Evolutionary conservation across 78 protist species (phyloP), one percentile per base, ranked within the genome.

Genomic region (Protostelium mycophagum): DNA sequence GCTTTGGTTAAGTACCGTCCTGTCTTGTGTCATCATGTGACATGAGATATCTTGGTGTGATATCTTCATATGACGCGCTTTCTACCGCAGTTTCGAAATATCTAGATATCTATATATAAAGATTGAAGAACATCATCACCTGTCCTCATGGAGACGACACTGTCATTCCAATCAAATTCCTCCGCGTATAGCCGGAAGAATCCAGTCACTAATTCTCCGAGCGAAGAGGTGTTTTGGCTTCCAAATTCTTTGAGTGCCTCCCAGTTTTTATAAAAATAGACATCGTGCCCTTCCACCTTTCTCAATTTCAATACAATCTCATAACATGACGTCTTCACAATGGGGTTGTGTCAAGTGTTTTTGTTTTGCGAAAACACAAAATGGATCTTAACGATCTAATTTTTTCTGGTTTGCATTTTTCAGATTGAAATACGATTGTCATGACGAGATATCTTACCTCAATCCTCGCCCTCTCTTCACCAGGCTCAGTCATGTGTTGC

Each of bases 251-350:
- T 84, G 25, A 92, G 83, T 1, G 87, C 87, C 31, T 29, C 36
- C 86, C 89, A 83, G 28, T 92, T 88, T 85, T 84, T 85, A 87
- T 92, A 92, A 63, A 90, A 92, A 87, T 92, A 90, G 86, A 91
- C 89, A 83, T 92, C 90, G 91, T 88, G 90, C 0, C 94, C 94
- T 38, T 92, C 94, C 0, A 92, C n/a, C n/a, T n/a, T n/a, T n/a
- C n/a, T n/a, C n/a, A n/a, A n/a, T n/a, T n/a, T n/a, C n/a, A n/a
- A n/a, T n/a, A n/a, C n/a, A n/a, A n/a, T n/a, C n/a, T n/a, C n/a
- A n/a, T n/a, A n/a, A n/a, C n/a, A n/a, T n/a, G n/a, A n/a, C n/a
- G n/a, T n/a, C n/a, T n/a, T n/a, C n/a, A n/a, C n/a, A n/a, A n/a
- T n/a, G n/a, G n/a, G n/a, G n/a, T n/a, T n/a, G n/a, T n/a, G n/a